Conservation (phyloP, 2,329 filamentous ascomycete genomes). For the Ceratocystis variospora region DNA sequence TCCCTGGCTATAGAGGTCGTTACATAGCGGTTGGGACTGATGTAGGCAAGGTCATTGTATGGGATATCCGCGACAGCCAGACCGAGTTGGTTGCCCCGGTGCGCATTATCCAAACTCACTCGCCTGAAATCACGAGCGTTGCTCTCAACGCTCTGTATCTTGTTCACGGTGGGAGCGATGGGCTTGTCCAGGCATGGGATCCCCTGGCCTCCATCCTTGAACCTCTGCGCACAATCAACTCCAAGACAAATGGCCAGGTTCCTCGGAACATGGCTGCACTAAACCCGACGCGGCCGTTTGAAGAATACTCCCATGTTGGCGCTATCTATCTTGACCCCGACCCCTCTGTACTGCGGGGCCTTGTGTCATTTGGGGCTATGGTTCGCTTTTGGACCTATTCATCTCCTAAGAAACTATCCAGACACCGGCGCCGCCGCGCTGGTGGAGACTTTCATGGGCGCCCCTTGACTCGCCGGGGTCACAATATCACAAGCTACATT, state of each 20-base stretch:
- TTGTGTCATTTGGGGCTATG: constrained; percentile 75
- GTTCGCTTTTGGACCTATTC: constrained; percentile 91
- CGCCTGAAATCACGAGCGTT: constrained; percentile 70
- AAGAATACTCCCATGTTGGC: constrained; percentile 60
- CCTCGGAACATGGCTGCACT: constrained; percentile 52
- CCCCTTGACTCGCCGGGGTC: constrained; percentile 39
- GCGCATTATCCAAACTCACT: constrained; percentile 79
- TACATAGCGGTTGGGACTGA: constrained; percentile 71
- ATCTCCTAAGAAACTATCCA: constrained; percentile 61
- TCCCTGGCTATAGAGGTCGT: constrained; percentile 74
- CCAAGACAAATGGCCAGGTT: constrained; percentile 66
- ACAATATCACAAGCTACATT: constrained; percentile 62
- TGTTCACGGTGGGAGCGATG: constrained; percentile 87
- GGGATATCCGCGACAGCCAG: constrained; percentile 58
- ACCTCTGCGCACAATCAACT: constrained; percentile 76
- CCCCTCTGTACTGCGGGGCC: constrained; percentile 67
- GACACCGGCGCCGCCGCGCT: constrained; percentile 64
- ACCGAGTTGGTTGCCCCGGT: constrained; percentile 47
- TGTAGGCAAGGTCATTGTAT: constrained; percentile 62
- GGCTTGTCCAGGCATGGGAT: constrained; percentile 93
- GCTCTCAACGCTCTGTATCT: constrained; percentile 76
- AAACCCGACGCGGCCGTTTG: constrained; percentile 47
- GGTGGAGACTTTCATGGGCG: constrained; percentile 47
- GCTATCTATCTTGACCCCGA: constrained; percentile 81
- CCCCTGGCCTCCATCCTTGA: constrained; percentile 67